These are phyloP conservation scores for Syzygium oleosum DNA, from an alignment of 345 rosid genomes.

Conservation along the genomic window DNA sequence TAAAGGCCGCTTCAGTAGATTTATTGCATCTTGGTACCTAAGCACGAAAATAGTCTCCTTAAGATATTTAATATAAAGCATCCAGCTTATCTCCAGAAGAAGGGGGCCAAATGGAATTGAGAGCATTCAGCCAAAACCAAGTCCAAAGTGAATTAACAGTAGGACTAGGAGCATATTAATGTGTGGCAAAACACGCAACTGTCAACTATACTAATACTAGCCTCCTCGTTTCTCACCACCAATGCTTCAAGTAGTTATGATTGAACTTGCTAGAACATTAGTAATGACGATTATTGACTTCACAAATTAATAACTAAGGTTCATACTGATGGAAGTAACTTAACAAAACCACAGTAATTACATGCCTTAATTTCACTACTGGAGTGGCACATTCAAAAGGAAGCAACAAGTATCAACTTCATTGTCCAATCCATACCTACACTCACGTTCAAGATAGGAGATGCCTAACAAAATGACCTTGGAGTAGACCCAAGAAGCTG, in stretches of 20 bases:
- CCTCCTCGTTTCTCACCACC: background rate
- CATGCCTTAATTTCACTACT: background rate
- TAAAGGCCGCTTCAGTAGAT: constrained; percentile 52
- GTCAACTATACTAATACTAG: background rate
- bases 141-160: background rate
- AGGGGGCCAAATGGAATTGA: background rate
- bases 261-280: background rate
- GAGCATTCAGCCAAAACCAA: background rate
- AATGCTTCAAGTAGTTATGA: background rate
- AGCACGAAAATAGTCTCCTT: constrained; percentile 11
- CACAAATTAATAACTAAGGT: background rate
- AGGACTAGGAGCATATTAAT: background rate
- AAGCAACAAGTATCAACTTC: background rate
- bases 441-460: constrained; percentile 76
- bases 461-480: constrained; percentile 74
- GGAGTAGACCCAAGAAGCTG: constrained; percentile 77
- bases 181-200: background rate
- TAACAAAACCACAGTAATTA: background rate
- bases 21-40: constrained; percentile 61
- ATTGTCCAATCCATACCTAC: constrained; percentile 39
- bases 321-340: background rate
- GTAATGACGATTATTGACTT: background rate
- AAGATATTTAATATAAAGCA: background rate
- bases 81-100: background rate
- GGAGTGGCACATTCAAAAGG: background rate